phyloP scores from a whole-genome alignment of 371 early-diverging fungal genomes.

The Apophysomyces variabilis region DNA sequence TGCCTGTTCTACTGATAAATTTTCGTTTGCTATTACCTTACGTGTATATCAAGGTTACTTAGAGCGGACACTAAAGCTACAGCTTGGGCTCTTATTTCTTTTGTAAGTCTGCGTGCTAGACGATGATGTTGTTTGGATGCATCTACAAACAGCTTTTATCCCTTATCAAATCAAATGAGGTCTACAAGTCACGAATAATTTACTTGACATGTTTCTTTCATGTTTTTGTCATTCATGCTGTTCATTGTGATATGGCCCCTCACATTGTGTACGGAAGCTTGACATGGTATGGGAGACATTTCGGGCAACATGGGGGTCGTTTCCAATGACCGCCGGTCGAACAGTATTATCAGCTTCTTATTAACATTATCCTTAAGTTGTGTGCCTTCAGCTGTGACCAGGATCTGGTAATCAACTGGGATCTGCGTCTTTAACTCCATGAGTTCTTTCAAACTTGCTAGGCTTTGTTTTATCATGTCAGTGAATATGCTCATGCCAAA shows the following conservation, averaged over 20 bases:
- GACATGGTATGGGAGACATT: not conserved
- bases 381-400: slow-evolving; percentile 15
- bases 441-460: slow-evolving; percentile 4
- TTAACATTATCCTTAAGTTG: slow-evolving; percentile 15
- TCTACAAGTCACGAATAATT: no score
- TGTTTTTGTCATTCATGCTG: not conserved
- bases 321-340: slow-evolving; percentile 28
- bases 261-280: not conserved
- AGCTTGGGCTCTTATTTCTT: slow-evolving; percentile 20
- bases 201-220: slow-evolving; percentile 12
- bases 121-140: not conserved
- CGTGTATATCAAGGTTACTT: slow-evolving; percentile 22
- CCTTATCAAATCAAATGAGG: not conserved
- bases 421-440: slow-evolving; percentile 11
- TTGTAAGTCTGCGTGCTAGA: slow-evolving; percentile 10
- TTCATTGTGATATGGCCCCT: not conserved
- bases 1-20: not conserved
- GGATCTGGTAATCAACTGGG: slow-evolving; percentile 17
- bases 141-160: not conserved
- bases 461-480: not conserved
- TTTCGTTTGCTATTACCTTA: not conserved
- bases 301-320: not conserved
- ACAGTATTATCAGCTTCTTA: slow-evolving; percentile 13
- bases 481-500: no score
- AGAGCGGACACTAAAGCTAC: slow-evolving; percentile 26